These are phyloP conservation scores for Cyberlindnera americana DNA, from an alignment of 805 yeast genomes.

Conservation along the genomic window DNA sequence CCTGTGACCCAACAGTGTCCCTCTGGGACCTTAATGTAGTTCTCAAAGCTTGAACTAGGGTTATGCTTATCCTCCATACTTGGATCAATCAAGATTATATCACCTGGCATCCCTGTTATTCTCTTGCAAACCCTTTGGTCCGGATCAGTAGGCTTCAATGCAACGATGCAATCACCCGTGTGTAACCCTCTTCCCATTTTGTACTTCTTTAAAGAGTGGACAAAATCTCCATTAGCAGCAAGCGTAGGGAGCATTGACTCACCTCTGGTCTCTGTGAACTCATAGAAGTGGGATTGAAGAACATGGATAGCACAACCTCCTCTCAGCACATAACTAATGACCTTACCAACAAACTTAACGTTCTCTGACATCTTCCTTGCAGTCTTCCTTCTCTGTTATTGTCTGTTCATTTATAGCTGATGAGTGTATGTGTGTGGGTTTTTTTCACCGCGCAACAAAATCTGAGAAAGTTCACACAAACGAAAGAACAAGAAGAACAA, in stretches of 20 bases:
- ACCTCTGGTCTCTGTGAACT: slow-evolving; percentile 80
- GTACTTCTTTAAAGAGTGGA: slow-evolving; percentile 65
- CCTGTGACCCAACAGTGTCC: slow-evolving; percentile 99
- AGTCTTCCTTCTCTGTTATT: not conserved
- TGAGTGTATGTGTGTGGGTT: too few species aligned
- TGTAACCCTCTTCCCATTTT: slow-evolving; percentile 60
- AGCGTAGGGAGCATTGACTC: slow-evolving; percentile 95
- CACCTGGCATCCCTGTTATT: slow-evolving; percentile 96
- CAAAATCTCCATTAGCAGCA: slow-evolving; percentile 69
- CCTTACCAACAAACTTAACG: slow-evolving; percentile 21
- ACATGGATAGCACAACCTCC: slow-evolving; percentile 68
- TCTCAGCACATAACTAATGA: slow-evolving; percentile 32
- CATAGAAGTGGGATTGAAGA: slow-evolving; percentile 61
- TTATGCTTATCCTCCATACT: slow-evolving; percentile 36
- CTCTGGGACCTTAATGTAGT: slow-evolving; percentile 74
- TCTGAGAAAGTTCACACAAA: too few species aligned
- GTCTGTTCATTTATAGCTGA: too few species aligned
- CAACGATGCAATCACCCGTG: slow-evolving; percentile 86
- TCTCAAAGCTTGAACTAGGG: slow-evolving; percentile 30
- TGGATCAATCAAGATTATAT: slow-evolving; percentile 77
- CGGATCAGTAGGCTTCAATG: slow-evolving; percentile 87
- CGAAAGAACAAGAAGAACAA: too few species aligned
- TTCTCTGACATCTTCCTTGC: slow-evolving; percentile 15
- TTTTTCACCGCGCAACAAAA: too few species aligned
- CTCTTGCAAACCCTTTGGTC: slow-evolving; percentile 85